phyloP scores from a whole-genome alignment of 2,329 filamentous ascomycete species.

The Trichoderma brevicompactum region DNA sequence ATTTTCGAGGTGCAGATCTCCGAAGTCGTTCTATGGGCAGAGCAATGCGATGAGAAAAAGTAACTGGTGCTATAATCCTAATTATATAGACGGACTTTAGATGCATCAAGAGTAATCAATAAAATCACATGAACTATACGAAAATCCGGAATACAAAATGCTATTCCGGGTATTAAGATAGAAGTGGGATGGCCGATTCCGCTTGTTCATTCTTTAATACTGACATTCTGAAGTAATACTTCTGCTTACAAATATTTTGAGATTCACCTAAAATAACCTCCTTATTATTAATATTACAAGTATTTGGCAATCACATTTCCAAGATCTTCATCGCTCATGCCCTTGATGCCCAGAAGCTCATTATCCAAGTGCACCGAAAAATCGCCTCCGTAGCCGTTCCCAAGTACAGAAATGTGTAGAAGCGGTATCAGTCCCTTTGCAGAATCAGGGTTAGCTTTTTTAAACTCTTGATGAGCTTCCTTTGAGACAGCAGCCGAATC shows the following conservation, averaged over 20 bases:
- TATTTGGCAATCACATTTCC: not conserved
- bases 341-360: not conserved
- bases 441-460: not conserved
- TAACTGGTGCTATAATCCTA: not conserved
- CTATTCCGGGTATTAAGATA: not conserved
- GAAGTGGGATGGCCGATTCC: not conserved
- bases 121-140: not conserved
- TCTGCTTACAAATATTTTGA: not conserved
- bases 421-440: not conserved
- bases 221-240: not conserved
- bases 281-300: not conserved
- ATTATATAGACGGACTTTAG: not conserved
- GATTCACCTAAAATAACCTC: not conserved
- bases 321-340: not conserved
- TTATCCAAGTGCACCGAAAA: not conserved
- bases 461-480: not conserved
- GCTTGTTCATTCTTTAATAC: not conserved
- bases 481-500: not conserved
- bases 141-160: not conserved
- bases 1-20: too few species aligned
- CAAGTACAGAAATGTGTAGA: conserved; percentile 9
- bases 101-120: not conserved
- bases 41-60: not conserved
- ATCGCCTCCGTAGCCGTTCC: conserved; percentile 4
- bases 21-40: too few species aligned